Conservation (phyloP, 768 basidiomycete species). For the Leccinum subgranulosum region DNA sequence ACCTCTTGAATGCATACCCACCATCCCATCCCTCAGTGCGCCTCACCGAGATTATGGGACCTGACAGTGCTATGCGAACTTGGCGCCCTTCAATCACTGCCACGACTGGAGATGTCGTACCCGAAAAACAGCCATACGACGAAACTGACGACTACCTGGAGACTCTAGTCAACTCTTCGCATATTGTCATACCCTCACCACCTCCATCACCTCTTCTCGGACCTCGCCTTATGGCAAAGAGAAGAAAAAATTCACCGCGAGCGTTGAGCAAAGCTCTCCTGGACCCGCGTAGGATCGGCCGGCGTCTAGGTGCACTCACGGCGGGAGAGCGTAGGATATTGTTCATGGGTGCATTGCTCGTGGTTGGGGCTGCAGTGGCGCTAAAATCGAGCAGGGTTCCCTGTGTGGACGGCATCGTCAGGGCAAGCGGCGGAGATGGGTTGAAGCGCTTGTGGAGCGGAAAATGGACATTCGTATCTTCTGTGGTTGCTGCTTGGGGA, state of each 20-base stretch:
- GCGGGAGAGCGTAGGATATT: constrained; percentile 33
- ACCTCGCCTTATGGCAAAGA: constrained; percentile 15
- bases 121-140: constrained; percentile 23
- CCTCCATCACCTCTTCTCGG: constrained; percentile 19
- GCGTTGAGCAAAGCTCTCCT: constrained; percentile 5
- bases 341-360: constrained; percentile 63
- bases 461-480: constrained; percentile 20
- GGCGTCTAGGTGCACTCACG: constrained; percentile 26
- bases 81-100: constrained; percentile 43
- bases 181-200: constrained; percentile 25
- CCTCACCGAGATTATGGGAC: constrained; percentile 67
- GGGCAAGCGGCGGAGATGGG: constrained; percentile 13
- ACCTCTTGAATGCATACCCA: constrained; percentile 55
- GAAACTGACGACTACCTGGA: constrained; percentile 28
- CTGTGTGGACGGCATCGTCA: constrained; percentile 13
- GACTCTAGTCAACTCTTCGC: constrained; percentile 20
- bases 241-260: constrained; percentile 14
- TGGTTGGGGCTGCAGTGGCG: constrained; percentile 69
- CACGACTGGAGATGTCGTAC: constrained; percentile 4
- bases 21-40: constrained; percentile 54
- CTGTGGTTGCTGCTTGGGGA: constrained; percentile 27
- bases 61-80: constrained; percentile 71
- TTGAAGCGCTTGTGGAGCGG: constrained; percentile 25
- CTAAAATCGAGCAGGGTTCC: constrained; percentile 17
- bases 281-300: constrained; percentile 16